Percentiles rank a stretch among this genome's conserved stretches.
These are phyloP conservation scores for Alternaria sp. DNA, from an alignment of 2,329 filamentous ascomycete genomes.

Conservation along the genomic window DNA sequence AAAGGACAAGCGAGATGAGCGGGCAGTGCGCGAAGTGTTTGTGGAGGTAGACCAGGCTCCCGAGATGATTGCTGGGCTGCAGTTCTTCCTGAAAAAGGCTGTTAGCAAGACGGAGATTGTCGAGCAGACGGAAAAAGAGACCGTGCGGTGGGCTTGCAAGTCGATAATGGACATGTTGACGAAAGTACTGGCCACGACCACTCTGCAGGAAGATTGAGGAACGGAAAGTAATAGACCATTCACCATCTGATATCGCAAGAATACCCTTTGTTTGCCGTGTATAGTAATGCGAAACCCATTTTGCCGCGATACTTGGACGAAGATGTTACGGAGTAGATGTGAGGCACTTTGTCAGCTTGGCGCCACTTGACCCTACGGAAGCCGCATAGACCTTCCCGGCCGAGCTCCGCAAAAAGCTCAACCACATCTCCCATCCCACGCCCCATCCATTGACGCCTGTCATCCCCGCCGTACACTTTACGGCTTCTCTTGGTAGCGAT, in stretches of 20 bases:
- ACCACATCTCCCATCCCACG: slow-evolving; percentile 47
- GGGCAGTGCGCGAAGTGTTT: slow-evolving; percentile 72
- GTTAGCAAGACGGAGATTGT: slow-evolving; percentile 71
- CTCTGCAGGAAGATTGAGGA: slow-evolving; percentile 51
- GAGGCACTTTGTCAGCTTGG: slow-evolving; percentile 25
- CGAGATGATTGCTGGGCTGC: slow-evolving; percentile 75
- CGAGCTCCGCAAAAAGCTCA: slow-evolving; percentile 45
- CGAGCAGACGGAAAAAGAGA: slow-evolving; percentile 60
- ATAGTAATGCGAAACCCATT: slow-evolving; percentile 9
- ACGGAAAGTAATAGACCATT: neutral
- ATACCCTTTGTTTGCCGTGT: slow-evolving; percentile 11
- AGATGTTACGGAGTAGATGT: slow-evolving; percentile 13
- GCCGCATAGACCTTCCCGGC: slow-evolving; percentile 30
- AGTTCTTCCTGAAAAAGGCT: slow-evolving; percentile 81
- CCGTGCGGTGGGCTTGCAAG: slow-evolving; percentile 58
- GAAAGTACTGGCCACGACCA: slow-evolving; percentile 44
- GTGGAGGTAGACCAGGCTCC: slow-evolving; percentile 69
- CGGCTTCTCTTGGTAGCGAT: slow-evolving; percentile 42
- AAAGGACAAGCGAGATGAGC: slow-evolving; percentile 61
- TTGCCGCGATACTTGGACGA: slow-evolving; percentile 2
- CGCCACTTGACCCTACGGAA: slow-evolving; percentile 35
- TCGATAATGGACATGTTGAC: slow-evolving; percentile 51
- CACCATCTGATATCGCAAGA: neutral
- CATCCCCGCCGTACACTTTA: slow-evolving; percentile 39
- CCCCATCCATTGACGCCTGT: slow-evolving; percentile 51